These are phyloP conservation scores for Dorcoceras hygrometricum DNA, from an alignment of 257 asterid species.

Conservation along the genomic window DNA sequence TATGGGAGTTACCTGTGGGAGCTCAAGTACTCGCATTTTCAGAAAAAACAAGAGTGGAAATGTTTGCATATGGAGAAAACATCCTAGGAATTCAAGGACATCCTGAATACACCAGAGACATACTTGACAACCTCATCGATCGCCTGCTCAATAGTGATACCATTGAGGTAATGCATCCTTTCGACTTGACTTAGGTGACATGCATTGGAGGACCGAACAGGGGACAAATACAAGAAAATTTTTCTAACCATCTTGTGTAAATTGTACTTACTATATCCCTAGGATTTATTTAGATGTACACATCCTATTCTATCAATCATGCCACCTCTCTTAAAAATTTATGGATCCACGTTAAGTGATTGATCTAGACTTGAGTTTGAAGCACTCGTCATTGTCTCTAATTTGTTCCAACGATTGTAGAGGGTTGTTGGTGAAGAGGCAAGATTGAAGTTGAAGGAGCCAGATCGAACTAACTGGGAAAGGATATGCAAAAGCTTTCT, in stretches of 20 bases:
- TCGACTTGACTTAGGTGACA: background rate
- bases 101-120: conserved; percentile 76
- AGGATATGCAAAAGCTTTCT: conserved; percentile 61
- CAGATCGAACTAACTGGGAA: conserved; percentile 53
- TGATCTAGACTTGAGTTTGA: background rate
- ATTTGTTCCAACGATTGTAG: conserved; percentile 25
- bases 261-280: no score
- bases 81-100: conserved; percentile 77
- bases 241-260: no score
- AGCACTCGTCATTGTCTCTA: background rate
- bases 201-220: no score
- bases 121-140: conserved; percentile 53
- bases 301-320: no score
- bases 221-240: no score
- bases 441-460: conserved; percentile 37
- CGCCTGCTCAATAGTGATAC: conserved; percentile 42
- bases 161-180: conserved; percentile 40
- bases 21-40: conserved; percentile 62
- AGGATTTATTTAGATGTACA: no score
- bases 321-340: no score
- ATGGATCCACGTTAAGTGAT: no score
- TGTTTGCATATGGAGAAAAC: conserved; percentile 51
- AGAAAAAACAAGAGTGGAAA: conserved; percentile 64
- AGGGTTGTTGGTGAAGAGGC: conserved; percentile 44
- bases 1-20: conserved; percentile 69